Evolutionary conservation across 2,329 filamentous ascomycete genomes (phyloP).

Genomic region (Harringtonia aguacate): DNA sequence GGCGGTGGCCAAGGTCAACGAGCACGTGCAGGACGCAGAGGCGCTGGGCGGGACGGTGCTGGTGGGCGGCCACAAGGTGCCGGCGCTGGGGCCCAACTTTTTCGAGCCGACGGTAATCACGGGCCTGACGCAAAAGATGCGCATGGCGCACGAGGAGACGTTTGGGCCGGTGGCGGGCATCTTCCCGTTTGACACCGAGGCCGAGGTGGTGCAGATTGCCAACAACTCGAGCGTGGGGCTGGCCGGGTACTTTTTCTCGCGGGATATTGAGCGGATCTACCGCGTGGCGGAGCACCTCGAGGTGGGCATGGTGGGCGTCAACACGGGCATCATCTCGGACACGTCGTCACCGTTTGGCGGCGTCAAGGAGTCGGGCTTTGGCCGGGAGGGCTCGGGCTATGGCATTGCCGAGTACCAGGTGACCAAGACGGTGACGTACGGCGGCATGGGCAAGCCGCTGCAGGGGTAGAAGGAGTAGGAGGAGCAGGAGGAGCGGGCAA

Average conservation of each 20-base stretch:
- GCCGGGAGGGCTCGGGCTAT: conserved; percentile 66
- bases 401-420: conserved; percentile 67
- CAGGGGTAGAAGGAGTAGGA: conserved; percentile 26
- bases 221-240: conserved; percentile 79
- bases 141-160: conserved; percentile 77
- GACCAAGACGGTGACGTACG: conserved; percentile 56
- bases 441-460: conserved; percentile 44
- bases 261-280: conserved; percentile 46
- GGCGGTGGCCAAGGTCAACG: conserved; percentile 67
- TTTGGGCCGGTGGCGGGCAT: conserved; percentile 90
- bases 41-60: conserved; percentile 67
- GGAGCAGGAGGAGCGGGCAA: too few relatives aligned
- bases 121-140: conserved; percentile 79
- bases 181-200: conserved; percentile 81
- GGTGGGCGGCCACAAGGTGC: conserved; percentile 62
- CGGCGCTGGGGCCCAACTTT: conserved; percentile 73
- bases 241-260: conserved; percentile 86
- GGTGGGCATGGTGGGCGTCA: conserved; percentile 81
- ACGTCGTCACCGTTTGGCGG: conserved; percentile 59
- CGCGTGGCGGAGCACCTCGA: conserved; percentile 61
- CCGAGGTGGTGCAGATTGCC: conserved; percentile 74
- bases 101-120: conserved; percentile 83
- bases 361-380: conserved; percentile 74
- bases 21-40: conserved; percentile 70
- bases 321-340: conserved; percentile 59